Conservation (phyloP, 75 land plant species). For the Sequoia sempervirens region DNA sequence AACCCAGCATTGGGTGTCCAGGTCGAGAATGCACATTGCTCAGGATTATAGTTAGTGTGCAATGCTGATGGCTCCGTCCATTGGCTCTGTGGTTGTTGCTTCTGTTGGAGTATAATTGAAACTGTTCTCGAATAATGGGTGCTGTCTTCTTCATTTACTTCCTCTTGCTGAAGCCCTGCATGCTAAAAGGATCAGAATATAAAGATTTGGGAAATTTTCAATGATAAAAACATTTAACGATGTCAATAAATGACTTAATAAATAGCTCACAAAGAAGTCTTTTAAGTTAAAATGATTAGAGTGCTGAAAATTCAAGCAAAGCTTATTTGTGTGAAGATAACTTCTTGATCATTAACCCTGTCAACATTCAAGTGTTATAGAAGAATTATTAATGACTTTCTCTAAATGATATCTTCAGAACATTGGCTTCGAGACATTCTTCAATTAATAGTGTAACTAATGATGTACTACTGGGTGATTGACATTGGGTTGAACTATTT, state of each 20-base stretch:
- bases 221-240: background rate
- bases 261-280: too few species aligned
- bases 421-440: too few species aligned
- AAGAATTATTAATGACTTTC: too few species aligned
- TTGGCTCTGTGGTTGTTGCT: slow-evolving; percentile 6
- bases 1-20: slow-evolving; percentile 30
- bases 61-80: slow-evolving; percentile 2
- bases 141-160: slow-evolving; percentile 35
- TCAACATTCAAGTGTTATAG: too few species aligned
- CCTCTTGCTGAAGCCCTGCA: slow-evolving; percentile 11
- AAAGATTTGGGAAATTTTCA: background rate
- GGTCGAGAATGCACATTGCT: slow-evolving; percentile 35
- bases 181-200: slow-evolving; percentile 1
- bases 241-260: too few species aligned
- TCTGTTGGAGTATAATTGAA: slow-evolving; percentile 33
- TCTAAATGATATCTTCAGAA: too few species aligned
- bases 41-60: slow-evolving; percentile 2
- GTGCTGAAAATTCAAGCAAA: background rate
- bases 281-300: background rate
- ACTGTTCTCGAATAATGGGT: slow-evolving; percentile 49
- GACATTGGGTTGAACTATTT: too few species aligned
- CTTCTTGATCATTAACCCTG: too few species aligned
- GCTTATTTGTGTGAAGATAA: too few species aligned
- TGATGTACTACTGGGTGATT: too few species aligned
- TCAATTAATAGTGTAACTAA: too few species aligned